These are phyloP conservation scores for Fusarium sp. DNA, from an alignment of 2,329 filamentous ascomycete species.

Conservation along the genomic window DNA sequence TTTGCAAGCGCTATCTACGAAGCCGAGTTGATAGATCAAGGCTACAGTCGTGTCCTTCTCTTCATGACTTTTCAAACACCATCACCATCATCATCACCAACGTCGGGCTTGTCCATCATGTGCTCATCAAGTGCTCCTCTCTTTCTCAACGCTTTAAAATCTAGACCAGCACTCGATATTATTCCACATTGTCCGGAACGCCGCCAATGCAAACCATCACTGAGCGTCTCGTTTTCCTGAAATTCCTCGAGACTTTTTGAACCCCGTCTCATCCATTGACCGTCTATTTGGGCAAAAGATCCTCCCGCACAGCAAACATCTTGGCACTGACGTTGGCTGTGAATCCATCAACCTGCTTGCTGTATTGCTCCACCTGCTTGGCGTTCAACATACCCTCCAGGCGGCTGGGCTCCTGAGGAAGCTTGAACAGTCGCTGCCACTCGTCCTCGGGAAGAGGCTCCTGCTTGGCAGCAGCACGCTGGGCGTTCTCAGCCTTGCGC, in stretches of 20 bases:
- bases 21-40: slow-evolving; percentile 24
- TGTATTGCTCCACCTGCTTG: slow-evolving; percentile 97
- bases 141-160: slow-evolving; percentile 51
- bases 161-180: slow-evolving; percentile 54
- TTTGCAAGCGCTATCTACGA: slow-evolving; percentile 31
- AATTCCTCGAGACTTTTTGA: slow-evolving; percentile 46
- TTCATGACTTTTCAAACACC: slow-evolving; percentile 30
- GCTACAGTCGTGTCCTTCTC: slow-evolving; percentile 26
- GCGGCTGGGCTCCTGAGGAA: slow-evolving; percentile 92
- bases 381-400: slow-evolving; percentile 95
- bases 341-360: slow-evolving; percentile 96
- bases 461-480: slow-evolving; percentile 88
- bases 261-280: slow-evolving; percentile 28
- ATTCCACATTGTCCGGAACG: slow-evolving; percentile 57
- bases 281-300: slow-evolving; percentile 68
- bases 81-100: slow-evolving; percentile 34
- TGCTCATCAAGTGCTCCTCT: slow-evolving; percentile 48
- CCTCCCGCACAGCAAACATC: slow-evolving; percentile 95
- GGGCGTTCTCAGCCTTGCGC: slow-evolving; percentile 94
- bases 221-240: slow-evolving; percentile 49
- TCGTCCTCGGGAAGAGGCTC: slow-evolving; percentile 91
- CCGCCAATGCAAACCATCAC: slow-evolving; percentile 57
- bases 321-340: slow-evolving; percentile 91
- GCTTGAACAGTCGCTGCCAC: slow-evolving; percentile 98
- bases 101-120: slow-evolving; percentile 38